A percentile compares a stretch with the other conserved stretches of the same genome.
These are phyloP conservation scores for Ganoderma meredithae DNA, from an alignment of 1,284 basidiomycete species.

Conservation along the genomic window DNA sequence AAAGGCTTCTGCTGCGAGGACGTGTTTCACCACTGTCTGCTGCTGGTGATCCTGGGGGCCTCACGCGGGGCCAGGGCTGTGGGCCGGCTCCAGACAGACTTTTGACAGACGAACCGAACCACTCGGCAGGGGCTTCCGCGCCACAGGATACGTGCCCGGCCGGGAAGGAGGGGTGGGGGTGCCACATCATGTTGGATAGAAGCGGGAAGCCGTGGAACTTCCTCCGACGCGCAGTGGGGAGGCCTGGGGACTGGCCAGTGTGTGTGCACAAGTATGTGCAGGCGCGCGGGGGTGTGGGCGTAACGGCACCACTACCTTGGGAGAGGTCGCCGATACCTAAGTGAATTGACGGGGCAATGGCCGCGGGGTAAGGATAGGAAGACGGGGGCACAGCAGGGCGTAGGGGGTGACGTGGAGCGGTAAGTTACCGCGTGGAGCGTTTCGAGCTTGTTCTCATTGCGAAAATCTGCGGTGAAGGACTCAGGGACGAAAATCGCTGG, in stretches of 20 bases:
- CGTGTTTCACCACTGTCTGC: neutral
- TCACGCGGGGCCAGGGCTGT: neutral
- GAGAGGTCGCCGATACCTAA: neutral
- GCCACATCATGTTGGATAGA: slow-evolving; percentile 5
- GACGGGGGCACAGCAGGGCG: too few relatives aligned
- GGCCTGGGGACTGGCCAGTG: too few relatives aligned
- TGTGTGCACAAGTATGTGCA: too few relatives aligned
- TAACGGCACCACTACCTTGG: too few relatives aligned
- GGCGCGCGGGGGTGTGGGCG: too few relatives aligned
- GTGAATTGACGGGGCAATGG: too few relatives aligned
- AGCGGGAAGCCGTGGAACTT: neutral
- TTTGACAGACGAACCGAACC: neutral
- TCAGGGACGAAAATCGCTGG: neutral
- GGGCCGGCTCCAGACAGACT: neutral
- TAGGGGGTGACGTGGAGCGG: neutral
- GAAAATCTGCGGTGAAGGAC: neutral
- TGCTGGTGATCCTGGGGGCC: neutral
- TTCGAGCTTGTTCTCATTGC: neutral
- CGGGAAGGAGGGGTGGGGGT: neutral
- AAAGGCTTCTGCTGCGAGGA: neutral
- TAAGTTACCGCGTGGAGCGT: neutral
- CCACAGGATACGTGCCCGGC: neutral
- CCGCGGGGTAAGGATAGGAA: too few relatives aligned
- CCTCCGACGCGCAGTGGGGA: neutral
- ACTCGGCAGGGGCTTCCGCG: neutral